phyloP scores from a whole-genome alignment of 2,329 filamentous ascomycete species.

The Pseudogymnoascus sp. region DNA sequence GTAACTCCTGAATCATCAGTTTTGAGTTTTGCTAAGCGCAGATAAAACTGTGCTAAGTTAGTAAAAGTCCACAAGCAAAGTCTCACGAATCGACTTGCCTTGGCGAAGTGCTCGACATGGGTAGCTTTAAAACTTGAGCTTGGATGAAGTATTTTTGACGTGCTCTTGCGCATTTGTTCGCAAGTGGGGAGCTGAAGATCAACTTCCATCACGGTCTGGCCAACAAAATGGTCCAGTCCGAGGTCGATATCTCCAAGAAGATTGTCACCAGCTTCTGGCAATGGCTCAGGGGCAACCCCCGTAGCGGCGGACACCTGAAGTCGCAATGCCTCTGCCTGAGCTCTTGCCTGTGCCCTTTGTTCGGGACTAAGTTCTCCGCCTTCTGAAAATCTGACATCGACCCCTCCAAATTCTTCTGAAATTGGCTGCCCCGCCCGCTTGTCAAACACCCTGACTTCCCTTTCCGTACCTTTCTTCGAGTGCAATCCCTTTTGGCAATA shows the following conservation, averaged over 20 bases:
- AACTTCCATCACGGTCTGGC: conserved; percentile 70
- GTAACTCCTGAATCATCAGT: conserved; percentile 47
- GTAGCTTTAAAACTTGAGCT: conserved; percentile 69
- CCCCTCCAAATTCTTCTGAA: conserved; percentile 57
- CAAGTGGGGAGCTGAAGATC: conserved; percentile 67
- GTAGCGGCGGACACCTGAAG: conserved; percentile 42
- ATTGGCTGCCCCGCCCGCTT: conserved; percentile 60
- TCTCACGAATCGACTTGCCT: conserved; percentile 40
- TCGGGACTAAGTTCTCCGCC: conserved; percentile 60
- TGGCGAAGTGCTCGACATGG: conserved; percentile 72
- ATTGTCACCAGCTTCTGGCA: conserved; percentile 42
- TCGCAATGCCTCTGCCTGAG: conserved; percentile 27
- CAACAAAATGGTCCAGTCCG: conserved; percentile 51
- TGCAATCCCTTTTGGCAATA: conserved; percentile 61
- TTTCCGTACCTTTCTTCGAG: conserved; percentile 57
- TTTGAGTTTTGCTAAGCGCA: conserved; percentile 65
- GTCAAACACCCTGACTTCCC: conserved; percentile 64
- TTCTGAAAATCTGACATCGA: conserved; percentile 56
- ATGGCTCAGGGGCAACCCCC: conserved; percentile 36
- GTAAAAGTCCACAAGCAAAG: neutral
- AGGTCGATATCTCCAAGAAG: conserved; percentile 54
- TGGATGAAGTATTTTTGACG: conserved; percentile 55
- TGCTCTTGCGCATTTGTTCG: conserved; percentile 57
- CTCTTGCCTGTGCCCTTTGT: conserved; percentile 22
- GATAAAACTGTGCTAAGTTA: conserved; percentile 50